Conservation (phyloP, 2,329 filamentous ascomycete species). For the Fusarium cicatricum region DNA sequence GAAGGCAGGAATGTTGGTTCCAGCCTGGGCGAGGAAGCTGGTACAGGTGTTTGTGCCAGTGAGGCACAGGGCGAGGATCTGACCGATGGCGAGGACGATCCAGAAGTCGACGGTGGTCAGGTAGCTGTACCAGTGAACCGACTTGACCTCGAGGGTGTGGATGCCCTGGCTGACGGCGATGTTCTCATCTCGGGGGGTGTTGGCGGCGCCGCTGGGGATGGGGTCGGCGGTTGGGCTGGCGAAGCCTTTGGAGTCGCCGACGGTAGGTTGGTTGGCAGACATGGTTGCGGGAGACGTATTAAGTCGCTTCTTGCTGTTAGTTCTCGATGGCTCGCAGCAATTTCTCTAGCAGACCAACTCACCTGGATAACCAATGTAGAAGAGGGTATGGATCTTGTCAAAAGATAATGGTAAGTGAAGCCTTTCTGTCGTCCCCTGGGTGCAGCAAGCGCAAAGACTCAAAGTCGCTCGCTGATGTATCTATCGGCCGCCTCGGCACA, state of each 20-base stretch:
- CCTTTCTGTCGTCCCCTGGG: constrained; percentile 63
- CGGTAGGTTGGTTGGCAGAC: constrained; percentile 15
- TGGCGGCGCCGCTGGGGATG: constrained; percentile 12
- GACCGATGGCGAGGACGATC: constrained; percentile 80
- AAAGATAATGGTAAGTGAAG: constrained; percentile 41
- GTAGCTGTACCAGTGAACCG: constrained; percentile 74
- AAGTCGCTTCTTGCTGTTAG: background rate
- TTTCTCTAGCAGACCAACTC: background rate
- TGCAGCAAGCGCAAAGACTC: constrained; percentile 72
- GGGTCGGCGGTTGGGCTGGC: constrained; percentile 24
- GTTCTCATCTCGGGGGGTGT: constrained; percentile 19
- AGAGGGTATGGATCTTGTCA: no score
- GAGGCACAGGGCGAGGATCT: constrained; percentile 87
- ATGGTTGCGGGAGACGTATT: constrained; percentile 3
- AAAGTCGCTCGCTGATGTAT: constrained; percentile 65
- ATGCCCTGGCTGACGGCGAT: constrained; percentile 60
- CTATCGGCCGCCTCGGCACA: constrained; percentile 56
- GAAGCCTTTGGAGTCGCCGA: constrained; percentile 38
- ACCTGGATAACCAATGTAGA: constrained; percentile 8
- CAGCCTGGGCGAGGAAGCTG: constrained; percentile 69
- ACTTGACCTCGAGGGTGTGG: constrained; percentile 61
- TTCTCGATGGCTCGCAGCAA: background rate
- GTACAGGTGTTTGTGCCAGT: constrained; percentile 93
- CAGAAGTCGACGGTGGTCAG: constrained; percentile 88
- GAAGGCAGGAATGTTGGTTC: constrained; percentile 90